These are phyloP conservation scores for Ceratobasidium sp. DNA, from an alignment of 1,284 basidiomycete species.

Conservation along the genomic window DNA sequence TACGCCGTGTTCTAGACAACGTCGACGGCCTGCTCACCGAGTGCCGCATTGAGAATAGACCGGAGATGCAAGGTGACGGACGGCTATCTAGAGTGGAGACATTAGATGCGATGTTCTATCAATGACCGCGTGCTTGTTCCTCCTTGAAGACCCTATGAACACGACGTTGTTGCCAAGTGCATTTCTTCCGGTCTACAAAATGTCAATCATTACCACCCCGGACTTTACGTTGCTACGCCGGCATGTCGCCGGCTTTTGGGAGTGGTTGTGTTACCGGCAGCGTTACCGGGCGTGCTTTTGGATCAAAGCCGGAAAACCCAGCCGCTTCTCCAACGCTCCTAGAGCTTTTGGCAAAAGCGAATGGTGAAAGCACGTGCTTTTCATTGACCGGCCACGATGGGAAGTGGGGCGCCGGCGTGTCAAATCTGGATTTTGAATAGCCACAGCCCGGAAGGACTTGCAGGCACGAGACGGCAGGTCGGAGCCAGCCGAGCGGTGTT, in stretches of 20 bases:
- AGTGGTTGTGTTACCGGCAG: slow-evolving; percentile 15
- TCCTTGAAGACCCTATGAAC: background rate
- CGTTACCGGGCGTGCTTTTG: slow-evolving; percentile 15
- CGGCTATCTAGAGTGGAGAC: slow-evolving; percentile 46
- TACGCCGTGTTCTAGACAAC: slow-evolving; percentile 68
- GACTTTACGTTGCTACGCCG: slow-evolving; percentile 1
- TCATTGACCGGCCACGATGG: background rate
- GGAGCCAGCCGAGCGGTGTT: slow-evolving; percentile 17
- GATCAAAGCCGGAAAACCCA: background rate
- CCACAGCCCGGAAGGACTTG: background rate
- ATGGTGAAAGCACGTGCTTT: slow-evolving; percentile 7
- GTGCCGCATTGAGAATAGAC: background rate
- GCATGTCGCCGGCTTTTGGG: background rate
- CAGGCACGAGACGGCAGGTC: background rate
- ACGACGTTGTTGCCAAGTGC: slow-evolving; percentile 1
- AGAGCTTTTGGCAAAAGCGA: background rate
- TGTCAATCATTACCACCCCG: background rate
- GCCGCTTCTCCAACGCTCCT: background rate
- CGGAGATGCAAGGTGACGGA: slow-evolving; percentile 38
- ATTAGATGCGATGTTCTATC: slow-evolving; percentile 22
- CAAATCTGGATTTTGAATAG: slow-evolving; percentile 3
- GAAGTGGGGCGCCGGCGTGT: slow-evolving; percentile 30
- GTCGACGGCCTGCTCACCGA: slow-evolving; percentile 51
- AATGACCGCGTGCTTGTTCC: slow-evolving; percentile 6
- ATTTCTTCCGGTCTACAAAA: slow-evolving; percentile 8